phyloP scores from a whole-genome alignment of 1,284 basidiomycete species.

The Microbotryum lychnidis-dioicae region DNA sequence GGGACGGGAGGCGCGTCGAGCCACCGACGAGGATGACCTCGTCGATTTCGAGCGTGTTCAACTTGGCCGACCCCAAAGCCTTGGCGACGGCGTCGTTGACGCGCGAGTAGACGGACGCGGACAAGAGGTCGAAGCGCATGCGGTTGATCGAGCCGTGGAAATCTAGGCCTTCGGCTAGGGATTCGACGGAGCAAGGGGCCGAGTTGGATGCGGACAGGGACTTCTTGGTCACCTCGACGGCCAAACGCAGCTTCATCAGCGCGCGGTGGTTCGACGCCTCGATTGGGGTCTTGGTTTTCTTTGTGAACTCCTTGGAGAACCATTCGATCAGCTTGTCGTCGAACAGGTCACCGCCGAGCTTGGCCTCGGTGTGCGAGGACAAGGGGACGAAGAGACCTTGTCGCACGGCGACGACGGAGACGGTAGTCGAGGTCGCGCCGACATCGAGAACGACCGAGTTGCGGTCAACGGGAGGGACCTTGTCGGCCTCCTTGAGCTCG shows the following conservation, averaged over 20 bases:
- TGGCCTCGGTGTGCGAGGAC: conserved; percentile 45
- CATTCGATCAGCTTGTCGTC: conserved; percentile 78
- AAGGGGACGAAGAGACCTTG: conserved; percentile 50
- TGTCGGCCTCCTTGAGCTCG: conserved; percentile 44
- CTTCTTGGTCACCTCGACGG: conserved; percentile 90
- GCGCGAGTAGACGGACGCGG: conserved; percentile 61
- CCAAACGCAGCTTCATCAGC: conserved; percentile 84
- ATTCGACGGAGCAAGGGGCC: conserved; percentile 84
- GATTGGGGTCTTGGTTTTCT: conserved; percentile 81
- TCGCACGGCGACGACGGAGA: conserved; percentile 48
- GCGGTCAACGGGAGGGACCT: conserved; percentile 53
- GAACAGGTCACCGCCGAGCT: conserved; percentile 49
- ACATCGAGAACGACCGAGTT: conserved; percentile 52
- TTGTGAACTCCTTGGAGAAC: conserved; percentile 94
- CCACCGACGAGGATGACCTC: conserved; percentile 88
- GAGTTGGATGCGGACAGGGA: conserved; percentile 80
- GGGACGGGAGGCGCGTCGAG: conserved; percentile 72
- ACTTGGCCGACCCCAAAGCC: conserved; percentile 54
- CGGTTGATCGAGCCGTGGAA: conserved; percentile 89
- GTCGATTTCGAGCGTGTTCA: conserved; percentile 74
- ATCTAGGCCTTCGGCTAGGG: conserved; percentile 87
- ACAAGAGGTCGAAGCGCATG: conserved; percentile 85
- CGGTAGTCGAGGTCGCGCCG: conserved; percentile 50
- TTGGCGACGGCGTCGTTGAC: conserved; percentile 57
- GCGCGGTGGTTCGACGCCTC: conserved; percentile 63